phyloP scores from a whole-genome alignment of 2,329 filamentous ascomycete genomes.

The Seiridium cupressi region DNA sequence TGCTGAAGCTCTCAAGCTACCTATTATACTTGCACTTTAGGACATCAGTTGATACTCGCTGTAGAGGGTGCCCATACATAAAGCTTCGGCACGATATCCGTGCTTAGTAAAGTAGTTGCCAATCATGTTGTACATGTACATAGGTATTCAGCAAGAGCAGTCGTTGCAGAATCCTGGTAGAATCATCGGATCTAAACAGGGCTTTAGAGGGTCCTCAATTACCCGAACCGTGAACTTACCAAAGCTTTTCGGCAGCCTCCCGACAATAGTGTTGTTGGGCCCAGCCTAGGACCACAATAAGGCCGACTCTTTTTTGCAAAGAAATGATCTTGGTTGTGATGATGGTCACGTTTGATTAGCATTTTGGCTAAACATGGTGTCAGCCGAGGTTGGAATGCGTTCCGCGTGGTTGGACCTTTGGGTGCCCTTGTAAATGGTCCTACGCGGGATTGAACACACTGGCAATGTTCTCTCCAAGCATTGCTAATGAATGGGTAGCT shows the following conservation, averaged over 20 bases:
- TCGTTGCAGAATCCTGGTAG: background rate
- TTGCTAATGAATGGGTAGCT: background rate
- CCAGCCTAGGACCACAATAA: constrained; percentile 3
- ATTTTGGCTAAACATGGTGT: background rate
- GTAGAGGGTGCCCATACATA: background rate
- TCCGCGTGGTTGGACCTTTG: no score
- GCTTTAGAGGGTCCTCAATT: background rate
- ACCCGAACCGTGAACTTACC: constrained; percentile 2
- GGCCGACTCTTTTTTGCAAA: background rate
- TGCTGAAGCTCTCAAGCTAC: no score
- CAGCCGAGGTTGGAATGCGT: background rate
- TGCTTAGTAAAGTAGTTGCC: background rate
- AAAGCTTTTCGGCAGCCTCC: constrained; percentile 4
- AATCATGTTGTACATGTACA: background rate
- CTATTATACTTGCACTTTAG: background rate
- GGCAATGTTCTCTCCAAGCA: background rate
- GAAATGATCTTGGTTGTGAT: background rate
- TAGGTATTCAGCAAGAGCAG: background rate
- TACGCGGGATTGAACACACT: no score
- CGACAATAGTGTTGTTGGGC: constrained; percentile 5
- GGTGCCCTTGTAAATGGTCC: no score
- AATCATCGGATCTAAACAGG: background rate
- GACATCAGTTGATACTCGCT: background rate
- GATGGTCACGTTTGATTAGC: background rate
- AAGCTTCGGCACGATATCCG: background rate